These are phyloP conservation scores for Brassica carinata DNA, from an alignment of 345 rosid genomes.

Conservation along the genomic window DNA sequence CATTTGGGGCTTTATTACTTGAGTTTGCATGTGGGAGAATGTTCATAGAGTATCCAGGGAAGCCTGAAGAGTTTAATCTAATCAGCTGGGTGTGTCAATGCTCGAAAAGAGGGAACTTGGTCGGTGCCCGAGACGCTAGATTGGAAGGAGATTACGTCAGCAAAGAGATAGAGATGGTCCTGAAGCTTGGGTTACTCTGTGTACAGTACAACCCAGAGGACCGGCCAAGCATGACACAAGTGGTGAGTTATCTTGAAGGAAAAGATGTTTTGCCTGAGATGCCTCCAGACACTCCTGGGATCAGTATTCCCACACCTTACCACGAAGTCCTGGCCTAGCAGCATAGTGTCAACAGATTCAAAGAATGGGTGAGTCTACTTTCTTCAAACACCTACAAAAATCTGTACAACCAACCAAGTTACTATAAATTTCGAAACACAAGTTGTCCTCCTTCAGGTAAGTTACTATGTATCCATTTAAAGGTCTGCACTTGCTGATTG, in stretches of 20 bases:
- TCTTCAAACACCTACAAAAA: background rate
- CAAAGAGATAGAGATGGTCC: constrained; percentile 51
- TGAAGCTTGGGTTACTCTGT: constrained; percentile 77
- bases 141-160: constrained; percentile 49
- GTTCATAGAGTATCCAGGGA: constrained; percentile 75
- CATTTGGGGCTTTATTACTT: constrained; percentile 85
- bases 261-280: constrained; percentile 46
- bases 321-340: constrained; percentile 37
- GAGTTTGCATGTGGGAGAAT: constrained; percentile 88
- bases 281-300: constrained; percentile 41
- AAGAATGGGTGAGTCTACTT: background rate
- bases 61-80: constrained; percentile 72
- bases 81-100: constrained; percentile 86
- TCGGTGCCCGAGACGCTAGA: constrained; percentile 62
- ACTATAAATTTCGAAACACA: background rate
- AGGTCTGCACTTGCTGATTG: background rate
- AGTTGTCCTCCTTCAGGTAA: background rate
- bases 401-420: background rate
- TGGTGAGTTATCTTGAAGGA: constrained; percentile 64
- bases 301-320: constrained; percentile 40
- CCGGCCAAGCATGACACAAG: constrained; percentile 73
- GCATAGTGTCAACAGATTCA: background rate
- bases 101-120: constrained; percentile 53
- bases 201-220: constrained; percentile 53
- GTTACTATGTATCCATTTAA: constrained; percentile 17